Evolutionary conservation across 1,139 yeast genomes (phyloP), one percentile per base, ranked within the genome.

Genomic region (Williopsis jadinii): DNA sequence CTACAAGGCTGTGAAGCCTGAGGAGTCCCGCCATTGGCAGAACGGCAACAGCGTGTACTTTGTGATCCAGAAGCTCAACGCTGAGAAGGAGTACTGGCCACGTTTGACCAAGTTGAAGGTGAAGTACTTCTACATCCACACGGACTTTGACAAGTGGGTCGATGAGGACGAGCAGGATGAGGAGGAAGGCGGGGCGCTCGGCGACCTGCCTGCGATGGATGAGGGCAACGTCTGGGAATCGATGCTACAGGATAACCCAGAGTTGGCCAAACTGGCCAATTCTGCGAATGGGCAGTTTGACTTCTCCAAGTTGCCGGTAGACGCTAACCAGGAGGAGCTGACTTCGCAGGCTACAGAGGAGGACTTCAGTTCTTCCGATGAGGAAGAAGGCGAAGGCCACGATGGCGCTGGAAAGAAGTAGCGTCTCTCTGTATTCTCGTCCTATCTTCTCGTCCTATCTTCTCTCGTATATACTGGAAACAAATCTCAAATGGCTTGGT

Each of bases 101-200:
- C 78, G 95, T 63, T 74, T 84, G 63, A 84, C 83, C 49, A 85
- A 80, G 67, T 86, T 77, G 57, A 84, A 80, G 67, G 70, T 72
- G 54, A 84, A 75, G 60, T 73, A 70, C 51, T 83, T 77, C 53
- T 86, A 76, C 64, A 77, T 92, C 61, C 84, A 86, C 70, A 92
- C 98, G 12, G 98, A 92, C 61, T 92, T 92, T 59, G 96, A 90
- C 68, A 85, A 82, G 64, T 92, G 98, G 98, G 94, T 84, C 36
- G 95, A 87, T 60, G 95, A 87, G 68, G 96, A 88, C 58, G 95
- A 87, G 64, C 95, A 86, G 64, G 87, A 84, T 36, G 86, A 75
- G 52, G 62, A 60, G 12, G 5, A 73, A 69, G 13, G 78, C 72
- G 60, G 55, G 28, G 59, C 44, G 46, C 42, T 51, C 49, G 34